Base-by-base conservation (phyloP, 345 rosid species). In the Punica granatum region DNA sequence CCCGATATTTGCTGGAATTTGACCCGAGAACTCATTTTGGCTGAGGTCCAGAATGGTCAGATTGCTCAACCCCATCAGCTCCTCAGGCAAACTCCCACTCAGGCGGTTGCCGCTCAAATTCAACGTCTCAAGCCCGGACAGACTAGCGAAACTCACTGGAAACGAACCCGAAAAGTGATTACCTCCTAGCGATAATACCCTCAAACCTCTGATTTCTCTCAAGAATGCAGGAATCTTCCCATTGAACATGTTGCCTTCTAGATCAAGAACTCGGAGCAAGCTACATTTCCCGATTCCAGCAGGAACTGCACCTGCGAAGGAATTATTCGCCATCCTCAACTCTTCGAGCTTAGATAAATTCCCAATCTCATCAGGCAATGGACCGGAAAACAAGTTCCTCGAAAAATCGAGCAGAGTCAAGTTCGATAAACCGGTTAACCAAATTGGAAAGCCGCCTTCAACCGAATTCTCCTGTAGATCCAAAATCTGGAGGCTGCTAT, bases 1-100 rank as follows among this genome's bases (percentile, higher is more conserved):
- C 33, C 96, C 91, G 32, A 88, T 82, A 56, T 68, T 76, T 1
- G 71, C 74, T 0, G 90, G 88, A 72, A 90, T 68, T 67, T 70
- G 72, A 26, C 95, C 92, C 1, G 81, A 75, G 67, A 90, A 88
- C 60, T 34, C 64, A 67, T 90, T 90, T 21, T 77, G 73, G 41
- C 96, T 90, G 28, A 94, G 79, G 78, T 90, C 92, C 79, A 94
- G 73, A 6, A 79, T 74, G 23, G 82, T 89, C 76, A 94, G 78
- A 74, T 79, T 89, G 48, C 74, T 77, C 77, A 90, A 69, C 0
- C 72, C 77, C 78, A 82, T 72, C 23, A 88, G 64, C 85, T 81
- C 92, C 71, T 65, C 83, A 0, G 96, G 92, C 60, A 91, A 79
- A 54, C 77, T 75, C 32, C 96, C 99, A 28, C 62, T 77, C 78